Evolutionary conservation across 2,329 filamentous ascomycete genomes (phyloP).

Genomic region (Endothia cerciana): DNA sequence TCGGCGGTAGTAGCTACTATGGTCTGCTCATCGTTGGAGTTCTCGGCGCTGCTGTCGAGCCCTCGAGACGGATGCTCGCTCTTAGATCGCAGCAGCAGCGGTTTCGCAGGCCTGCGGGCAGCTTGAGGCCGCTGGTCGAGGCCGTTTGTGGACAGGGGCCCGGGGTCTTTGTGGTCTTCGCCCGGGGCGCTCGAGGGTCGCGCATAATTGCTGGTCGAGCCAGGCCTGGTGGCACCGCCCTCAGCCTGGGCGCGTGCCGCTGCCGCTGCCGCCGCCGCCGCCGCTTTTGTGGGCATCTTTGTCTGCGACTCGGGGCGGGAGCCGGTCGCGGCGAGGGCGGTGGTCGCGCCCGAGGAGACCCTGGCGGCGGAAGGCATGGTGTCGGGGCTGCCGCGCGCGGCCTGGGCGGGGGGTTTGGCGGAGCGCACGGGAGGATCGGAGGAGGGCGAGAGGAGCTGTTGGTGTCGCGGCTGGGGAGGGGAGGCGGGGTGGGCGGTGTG

Average conservation of each 20-base stretch:
- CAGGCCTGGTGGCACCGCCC: constrained; percentile 25
- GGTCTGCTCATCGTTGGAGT: constrained; percentile 42
- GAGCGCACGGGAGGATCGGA: constrained; percentile 4
- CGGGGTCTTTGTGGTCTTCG: constrained; percentile 39
- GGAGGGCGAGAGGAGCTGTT: constrained; percentile 7
- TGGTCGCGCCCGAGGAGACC: constrained; percentile 24
- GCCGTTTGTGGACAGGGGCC: constrained; percentile 35
- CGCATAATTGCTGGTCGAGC: constrained; percentile 33
- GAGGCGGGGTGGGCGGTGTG: constrained; percentile 9
- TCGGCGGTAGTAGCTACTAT: constrained; percentile 43
- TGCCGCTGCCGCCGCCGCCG: no score
- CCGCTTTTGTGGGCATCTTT: constrained; percentile 19
- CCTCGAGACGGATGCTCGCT: constrained; percentile 50
- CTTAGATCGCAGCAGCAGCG: constrained; percentile 58
- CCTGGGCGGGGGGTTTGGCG: constrained; percentile 8
- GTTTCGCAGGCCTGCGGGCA: constrained; percentile 44
- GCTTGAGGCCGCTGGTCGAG: constrained; percentile 22
- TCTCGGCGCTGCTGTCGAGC: constrained; percentile 35
- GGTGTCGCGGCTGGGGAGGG: constrained; percentile 8
- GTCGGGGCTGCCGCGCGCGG: constrained; percentile 13
- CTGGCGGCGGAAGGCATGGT: constrained; percentile 26
- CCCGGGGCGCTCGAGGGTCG: constrained; percentile 53
- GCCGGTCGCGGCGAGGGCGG: constrained; percentile 15
- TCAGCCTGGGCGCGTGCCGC: constrained; percentile 24
- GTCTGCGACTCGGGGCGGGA: constrained; percentile 16